These are phyloP conservation scores for Fusarium phyllophilum DNA, from an alignment of 2,329 filamentous ascomycete genomes.

Conservation along the genomic window DNA sequence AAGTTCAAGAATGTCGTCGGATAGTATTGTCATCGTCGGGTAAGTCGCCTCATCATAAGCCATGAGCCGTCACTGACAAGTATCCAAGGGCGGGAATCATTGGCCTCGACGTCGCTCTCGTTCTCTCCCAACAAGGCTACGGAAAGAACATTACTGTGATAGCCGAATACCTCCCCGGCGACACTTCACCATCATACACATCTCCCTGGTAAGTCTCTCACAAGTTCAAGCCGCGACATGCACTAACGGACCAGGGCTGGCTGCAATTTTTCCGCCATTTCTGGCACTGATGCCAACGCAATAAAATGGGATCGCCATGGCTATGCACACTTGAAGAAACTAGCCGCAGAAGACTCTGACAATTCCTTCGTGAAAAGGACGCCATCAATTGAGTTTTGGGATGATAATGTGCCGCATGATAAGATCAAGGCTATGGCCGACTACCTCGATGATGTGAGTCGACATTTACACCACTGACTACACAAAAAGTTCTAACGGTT, in stretches of 20 bases:
- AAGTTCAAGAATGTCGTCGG: neutral
- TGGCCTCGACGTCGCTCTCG: neutral
- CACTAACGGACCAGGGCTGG: neutral
- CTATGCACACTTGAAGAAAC: neutral
- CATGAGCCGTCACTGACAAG: neutral
- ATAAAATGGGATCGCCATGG: conserved; percentile 5
- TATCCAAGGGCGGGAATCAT: neutral
- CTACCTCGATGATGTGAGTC: neutral
- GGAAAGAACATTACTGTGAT: neutral
- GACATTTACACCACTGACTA: neutral
- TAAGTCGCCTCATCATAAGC: neutral
- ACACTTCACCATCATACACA: neutral
- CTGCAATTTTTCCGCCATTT: conserved; percentile 9
- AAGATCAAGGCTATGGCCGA: conserved; percentile 4
- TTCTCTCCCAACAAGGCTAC: neutral
- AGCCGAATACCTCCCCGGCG: neutral
- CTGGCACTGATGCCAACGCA: neutral
- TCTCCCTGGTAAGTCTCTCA: neutral
- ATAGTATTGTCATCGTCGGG: conserved; percentile 3
- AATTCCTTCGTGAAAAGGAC: neutral
- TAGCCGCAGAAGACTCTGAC: neutral
- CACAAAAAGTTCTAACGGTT: rapidly evolving
- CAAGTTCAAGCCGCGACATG: too few relatives aligned
- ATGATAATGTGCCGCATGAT: neutral
- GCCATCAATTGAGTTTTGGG: neutral